Base-by-base conservation (phyloP, 495 filamentous ascomycete species). In the Podospora anserina region DNA sequence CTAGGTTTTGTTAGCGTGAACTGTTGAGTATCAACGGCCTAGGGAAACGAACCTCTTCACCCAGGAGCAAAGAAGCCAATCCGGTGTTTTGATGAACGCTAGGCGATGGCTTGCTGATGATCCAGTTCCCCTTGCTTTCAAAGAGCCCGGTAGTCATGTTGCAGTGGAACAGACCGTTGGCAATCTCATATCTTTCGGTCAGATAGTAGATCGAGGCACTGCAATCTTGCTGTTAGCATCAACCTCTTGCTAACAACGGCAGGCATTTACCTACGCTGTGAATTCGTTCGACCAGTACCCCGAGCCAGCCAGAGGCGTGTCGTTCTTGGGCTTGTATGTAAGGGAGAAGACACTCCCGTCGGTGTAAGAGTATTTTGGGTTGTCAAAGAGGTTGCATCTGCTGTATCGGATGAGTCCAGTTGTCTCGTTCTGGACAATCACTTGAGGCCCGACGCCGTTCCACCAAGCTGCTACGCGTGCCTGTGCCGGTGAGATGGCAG, bases 181-280 rank as follows among this genome's bases (percentile, higher is more conserved):
- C 58, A 26, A 81, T 71, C 13, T 65, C 20, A 63, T 73, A 68
- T 55, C 49, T 1, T 11, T 65, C 49, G 19, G 71, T 62, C 4
- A 77, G 57, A 64, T 79, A 81, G 65, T 67, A 80, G 13, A 81
- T 72, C 16, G 76, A 79, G 0, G 79, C 72, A 15, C 78, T 74
- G 18, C 2, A 5, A 59, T 27, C 13, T 4, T 64, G 32, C 23
- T 66, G 66, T 18, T 32, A 26, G 44, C 28, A 5, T 39, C 57
- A 28, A 61, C 32, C 19, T 11, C 18, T 15, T 2, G 56, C 59
- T 5, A 39, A 2, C 11, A 32, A 3, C 3, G 26, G 4, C 20
- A 6, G 27, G 0, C 20, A 55, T 39, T 34, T 13, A 71, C 75
- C 65, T 53, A 78, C 75, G 67, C 54, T 1, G 71, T 74, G 2